Evolutionary conservation across 768 basidiomycete genomes (phyloP), one percentile per base, ranked within the genome.

Genomic region (Agaricus sinodeliciosus): DNA sequence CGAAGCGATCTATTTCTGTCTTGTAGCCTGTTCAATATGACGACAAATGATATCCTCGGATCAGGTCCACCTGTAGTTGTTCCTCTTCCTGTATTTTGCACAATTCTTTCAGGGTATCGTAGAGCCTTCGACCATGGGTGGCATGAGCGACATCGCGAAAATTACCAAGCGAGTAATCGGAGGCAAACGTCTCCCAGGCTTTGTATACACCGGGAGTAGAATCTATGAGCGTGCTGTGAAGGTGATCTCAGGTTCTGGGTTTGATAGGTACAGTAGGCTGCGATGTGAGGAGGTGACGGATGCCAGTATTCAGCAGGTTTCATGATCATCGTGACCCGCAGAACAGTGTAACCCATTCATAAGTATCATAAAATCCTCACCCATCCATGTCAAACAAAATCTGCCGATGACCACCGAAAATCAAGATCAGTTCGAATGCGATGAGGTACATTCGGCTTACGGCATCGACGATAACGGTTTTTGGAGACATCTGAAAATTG

Each of bases 201-300:
- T 77, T 77, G 47, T 81, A 58, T n/a, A 92, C 85, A 3, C 90
- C 91, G 1, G 87, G 87, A 4, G 90, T 92, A 2, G 89, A 90
- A 68, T 92, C 89, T 61, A 87, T 79, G 54, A 86, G 75, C 5
- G 85, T 89, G 39, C 85, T 87, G 61, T 11, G 47, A 19, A 46
- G 22, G 26, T n/a, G 9, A 35, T 31, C 3, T 39, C 48, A 48
- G 31, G 31, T 31, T 34, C 27, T 31, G 39, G 49, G 46, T 37
- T 22, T 22, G 49, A 43, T 48, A 43, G 26, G 27, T 19, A 34
- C 46, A 27, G 40, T 40, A 34, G 36, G n/a, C 31, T 16, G 27
- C 40, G 25, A 47, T 55, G 22, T 34, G 36, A 41, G n/a, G n/a
- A n/a, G 52, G 34, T 51, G 26, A 51, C 15, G 31, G 48, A 13